phyloP scores from a whole-genome alignment of 2,329 filamentous ascomycete genomes.

The Dactylellina haptotyla region DNA sequence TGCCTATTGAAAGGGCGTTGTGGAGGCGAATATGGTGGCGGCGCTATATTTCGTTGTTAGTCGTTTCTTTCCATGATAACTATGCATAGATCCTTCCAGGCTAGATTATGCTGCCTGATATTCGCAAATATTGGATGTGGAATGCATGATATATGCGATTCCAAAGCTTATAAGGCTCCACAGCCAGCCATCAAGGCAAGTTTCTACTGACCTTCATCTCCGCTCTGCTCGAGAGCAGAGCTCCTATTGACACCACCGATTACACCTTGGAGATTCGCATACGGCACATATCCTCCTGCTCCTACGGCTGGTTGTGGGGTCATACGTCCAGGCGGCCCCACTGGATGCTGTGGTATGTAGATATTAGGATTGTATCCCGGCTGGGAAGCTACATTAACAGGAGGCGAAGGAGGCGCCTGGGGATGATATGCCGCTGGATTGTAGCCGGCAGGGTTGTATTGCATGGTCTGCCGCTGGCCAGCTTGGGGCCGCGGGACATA shows the following conservation, averaged over 20 bases:
- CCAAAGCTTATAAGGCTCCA: no score
- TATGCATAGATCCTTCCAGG: no score
- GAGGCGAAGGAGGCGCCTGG: constrained; percentile 50
- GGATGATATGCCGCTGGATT: constrained; percentile 51
- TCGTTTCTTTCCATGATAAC: no score
- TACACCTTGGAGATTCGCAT: constrained; percentile 53
- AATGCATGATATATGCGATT: no score
- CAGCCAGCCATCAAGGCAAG: neutral
- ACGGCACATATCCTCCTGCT: constrained; percentile 52
- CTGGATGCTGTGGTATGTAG: constrained; percentile 46
- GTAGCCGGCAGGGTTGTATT: constrained; percentile 51
- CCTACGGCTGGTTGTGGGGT: constrained; percentile 49
- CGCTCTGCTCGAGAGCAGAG: constrained; percentile 32
- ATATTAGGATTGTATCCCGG: constrained; percentile 45
- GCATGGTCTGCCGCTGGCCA: constrained; percentile 45
- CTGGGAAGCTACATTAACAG: constrained; percentile 41
- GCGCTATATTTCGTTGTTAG: constrained; percentile 37
- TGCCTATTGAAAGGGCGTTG: constrained; percentile 53
- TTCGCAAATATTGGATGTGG: no score
- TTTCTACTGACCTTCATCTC: constrained; percentile 48
- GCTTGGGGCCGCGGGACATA: constrained; percentile 49
- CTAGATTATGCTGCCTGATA: no score
- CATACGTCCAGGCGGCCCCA: constrained; percentile 49
- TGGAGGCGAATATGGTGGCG: constrained; percentile 49
- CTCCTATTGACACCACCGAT: constrained; percentile 54